Base-by-base conservation (phyloP, 495 filamentous ascomycete species). In the Penicillium arizonense region DNA sequence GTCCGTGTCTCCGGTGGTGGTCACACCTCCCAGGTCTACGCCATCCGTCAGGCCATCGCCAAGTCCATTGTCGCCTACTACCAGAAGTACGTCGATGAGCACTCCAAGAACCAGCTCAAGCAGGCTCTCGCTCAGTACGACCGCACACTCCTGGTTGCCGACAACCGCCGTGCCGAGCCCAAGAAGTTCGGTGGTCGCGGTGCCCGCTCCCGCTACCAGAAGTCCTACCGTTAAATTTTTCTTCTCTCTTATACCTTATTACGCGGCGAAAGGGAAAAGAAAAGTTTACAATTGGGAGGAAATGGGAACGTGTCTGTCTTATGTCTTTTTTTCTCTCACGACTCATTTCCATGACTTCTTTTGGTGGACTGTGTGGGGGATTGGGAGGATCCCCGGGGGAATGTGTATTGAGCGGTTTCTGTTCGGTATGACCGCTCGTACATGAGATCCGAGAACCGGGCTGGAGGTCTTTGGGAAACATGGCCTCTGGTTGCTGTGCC, bases 1-100 rank as follows among this genome's bases (percentile, higher is more conserved):
- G 88, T 97, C 68, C 90, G 91, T 57, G 94, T 98, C 67, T 82
- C 87, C 61, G 94, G 94, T 75, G 94, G 94, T 86, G 94, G 94
- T 80, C 95, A 97, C 83, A 88, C 89, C 55, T 97, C 94, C 20
- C 94, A 97, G 77, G 84, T 98, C 77, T 98, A 97, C 80, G 94
- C 94, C 65, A 90, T 96, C 80, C 91, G 94, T 65, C 94, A 98
- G 83, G 93, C 95, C 59, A 97, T 98, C 76, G 85, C 92, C 77
- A 98, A 98, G 83, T 89, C 87, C 67, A 90, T 96, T 61, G 89
- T 98, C 68, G 92, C 94, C 75, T 98, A 97, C 88, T 97, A 96
- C 88, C 94, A 97, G 85, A 98, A 98, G 82, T 98, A 86, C 80
- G 90, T 98, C 75, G 94, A 98, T 71, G 94, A 98, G 87, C 90